A percentile compares a stretch with the other conserved stretches of the same genome.
Evolutionary conservation across 345 rosid species (phyloP).

Genomic region (Capsella bursapastoris): DNA sequence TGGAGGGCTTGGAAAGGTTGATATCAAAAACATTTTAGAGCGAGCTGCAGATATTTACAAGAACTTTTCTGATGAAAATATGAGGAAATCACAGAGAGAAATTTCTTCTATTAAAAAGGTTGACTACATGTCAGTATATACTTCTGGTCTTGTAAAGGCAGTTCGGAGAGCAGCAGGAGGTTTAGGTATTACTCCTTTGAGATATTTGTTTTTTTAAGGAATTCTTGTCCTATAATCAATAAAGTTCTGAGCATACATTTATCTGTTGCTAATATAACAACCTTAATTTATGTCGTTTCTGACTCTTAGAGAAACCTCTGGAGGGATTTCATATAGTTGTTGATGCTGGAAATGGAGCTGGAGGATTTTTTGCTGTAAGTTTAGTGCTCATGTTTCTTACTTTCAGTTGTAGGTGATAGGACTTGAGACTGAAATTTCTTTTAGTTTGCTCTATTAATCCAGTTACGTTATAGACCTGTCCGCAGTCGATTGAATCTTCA

Average conservation of each 20-base stretch:
- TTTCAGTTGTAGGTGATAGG: slow-evolving; percentile 1
- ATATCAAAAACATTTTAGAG: slow-evolving; percentile 85
- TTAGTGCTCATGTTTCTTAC: neutral
- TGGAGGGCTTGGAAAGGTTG: slow-evolving; percentile 95
- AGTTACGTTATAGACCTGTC: neutral
- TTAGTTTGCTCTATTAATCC: neutral
- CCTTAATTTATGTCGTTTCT: slow-evolving; percentile 38
- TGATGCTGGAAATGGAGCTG: slow-evolving; percentile 99
- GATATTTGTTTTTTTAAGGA: slow-evolving; percentile 2
- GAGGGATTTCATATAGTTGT: slow-evolving; percentile 97
- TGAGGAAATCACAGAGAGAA: slow-evolving; percentile 45
- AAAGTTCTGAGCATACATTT: slow-evolving; percentile 11
- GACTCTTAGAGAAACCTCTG: slow-evolving; percentile 82
- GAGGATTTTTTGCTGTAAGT: slow-evolving; percentile 97
- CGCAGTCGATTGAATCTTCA: neutral
- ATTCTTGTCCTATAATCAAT: neutral
- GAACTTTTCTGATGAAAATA: slow-evolving; percentile 52
- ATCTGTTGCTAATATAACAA: slow-evolving; percentile 21
- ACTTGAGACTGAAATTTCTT: neutral
- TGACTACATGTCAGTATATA: slow-evolving; percentile 86
- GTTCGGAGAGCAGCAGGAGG: slow-evolving; percentile 87
- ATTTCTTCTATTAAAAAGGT: slow-evolving; percentile 59
- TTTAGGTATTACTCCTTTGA: slow-evolving; percentile 60
- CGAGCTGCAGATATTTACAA: slow-evolving; percentile 79
- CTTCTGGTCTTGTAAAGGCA: slow-evolving; percentile 85